Evolutionary conservation across 352 stramenopile species (phyloP), one percentile per base, ranked within the genome.

Genomic region (Pythium aphanidermatum): DNA sequence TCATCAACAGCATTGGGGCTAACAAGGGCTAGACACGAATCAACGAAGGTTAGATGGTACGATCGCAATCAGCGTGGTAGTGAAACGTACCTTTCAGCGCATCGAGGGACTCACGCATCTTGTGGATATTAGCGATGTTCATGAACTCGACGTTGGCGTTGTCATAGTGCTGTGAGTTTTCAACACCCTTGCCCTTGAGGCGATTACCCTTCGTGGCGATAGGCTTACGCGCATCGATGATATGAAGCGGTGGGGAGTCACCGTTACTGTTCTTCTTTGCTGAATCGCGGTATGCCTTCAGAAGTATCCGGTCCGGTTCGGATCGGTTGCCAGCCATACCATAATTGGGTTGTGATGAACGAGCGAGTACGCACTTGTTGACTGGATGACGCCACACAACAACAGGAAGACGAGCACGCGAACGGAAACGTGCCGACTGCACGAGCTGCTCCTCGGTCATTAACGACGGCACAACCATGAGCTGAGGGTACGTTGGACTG

Each of bases 51-150:
- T 21, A 42, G n/a, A 9, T 28, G 9, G 1, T 27, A 41, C 28
- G 28, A 14, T 37, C 2, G 33, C 12, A 14, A 26, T 23, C 17
- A 41, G 24, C n/a, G n/a, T n/a, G 24, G 5, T 16, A 12, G 38
- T 38, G 4, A 12, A 2, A 68, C 73, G 34, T 54, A 90, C 77
- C 58, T 48, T 89, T 83, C 3, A 97, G 49, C 11, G 68, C 62
- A 54, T 96, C 83, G 49, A 99, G 79, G 0, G 89, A 94, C 57
- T 98, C 90, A 38, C 96, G 92, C 72, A 99, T 98, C 45, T 95
- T 96, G 77, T 99, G 96, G 55, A 99, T 99, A 63, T 99, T 99
- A 13, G 87, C 92, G 57, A 99, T 99, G 19, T 95, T 95, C 79
- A 97, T 96, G 68, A 99, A 99, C 45, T 97, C 90, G 35, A 99